Evolutionary conservation across 176 grass and related monocot species (phyloP).

Genomic region (Carex myosuroides): DNA sequence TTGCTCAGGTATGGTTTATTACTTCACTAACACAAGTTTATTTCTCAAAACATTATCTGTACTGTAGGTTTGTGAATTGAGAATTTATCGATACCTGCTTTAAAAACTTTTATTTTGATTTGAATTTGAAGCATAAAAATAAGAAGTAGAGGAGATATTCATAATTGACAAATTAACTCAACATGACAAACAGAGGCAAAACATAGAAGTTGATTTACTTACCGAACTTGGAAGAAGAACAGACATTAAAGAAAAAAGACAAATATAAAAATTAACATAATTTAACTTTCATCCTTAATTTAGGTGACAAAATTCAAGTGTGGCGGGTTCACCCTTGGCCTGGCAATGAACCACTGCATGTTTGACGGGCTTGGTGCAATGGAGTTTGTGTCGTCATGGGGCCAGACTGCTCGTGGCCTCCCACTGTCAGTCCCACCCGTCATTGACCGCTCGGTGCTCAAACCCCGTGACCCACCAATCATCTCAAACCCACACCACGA

Average conservation of each 20-base stretch:
- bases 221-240: background rate
- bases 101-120: background rate
- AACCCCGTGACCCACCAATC: conserved; percentile 43
- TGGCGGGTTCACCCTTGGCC: conserved; percentile 66
- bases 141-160: background rate
- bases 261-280: background rate
- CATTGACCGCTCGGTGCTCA: conserved; percentile 58
- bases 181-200: background rate
- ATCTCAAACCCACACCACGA: conserved; percentile 57
- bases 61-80: background rate
- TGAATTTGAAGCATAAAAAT: background rate
- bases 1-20: conserved; percentile 52
- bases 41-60: background rate
- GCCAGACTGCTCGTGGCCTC: conserved; percentile 66
- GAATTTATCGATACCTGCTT: background rate
- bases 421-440: conserved; percentile 53
- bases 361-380: conserved; percentile 87
- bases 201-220: no score
- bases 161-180: background rate
- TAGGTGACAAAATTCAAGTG: conserved; percentile 89
- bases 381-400: conserved; percentile 98
- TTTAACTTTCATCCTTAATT: background rate
- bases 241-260: background rate
- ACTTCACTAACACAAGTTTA: background rate
- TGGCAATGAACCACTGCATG: conserved; percentile 96